A percentile compares a stretch with the other conserved stretches of the same genome.
Evolutionary conservation across 768 basidiomycete genomes (phyloP).

Genomic region (Suillus plorans): DNA sequence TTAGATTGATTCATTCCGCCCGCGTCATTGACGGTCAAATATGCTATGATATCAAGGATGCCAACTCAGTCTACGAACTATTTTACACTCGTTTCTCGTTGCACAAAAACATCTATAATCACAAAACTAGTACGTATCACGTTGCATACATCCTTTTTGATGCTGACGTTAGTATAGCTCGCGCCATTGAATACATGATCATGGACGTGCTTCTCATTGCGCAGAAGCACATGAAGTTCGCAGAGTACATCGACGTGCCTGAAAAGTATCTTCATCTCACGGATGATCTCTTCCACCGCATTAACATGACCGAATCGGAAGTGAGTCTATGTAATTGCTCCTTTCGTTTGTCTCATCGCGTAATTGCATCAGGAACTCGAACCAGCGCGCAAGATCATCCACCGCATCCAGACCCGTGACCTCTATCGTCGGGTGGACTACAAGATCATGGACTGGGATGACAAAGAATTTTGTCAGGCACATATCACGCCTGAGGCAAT

Average conservation of each 20-base stretch:
- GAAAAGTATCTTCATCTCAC: slow-evolving; percentile 63
- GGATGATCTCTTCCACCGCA: slow-evolving; percentile 61
- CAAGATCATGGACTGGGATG: slow-evolving; percentile 44
- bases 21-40: slow-evolving; percentile 75
- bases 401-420: slow-evolving; percentile 60
- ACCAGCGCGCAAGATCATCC: slow-evolving; percentile 57
- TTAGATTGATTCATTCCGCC: slow-evolving; percentile 70
- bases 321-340: slow-evolving; percentile 10
- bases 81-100: slow-evolving; percentile 73
- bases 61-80: slow-evolving; percentile 71
- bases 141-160: not conserved
- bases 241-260: slow-evolving; percentile 54
- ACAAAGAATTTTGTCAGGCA: slow-evolving; percentile 24
- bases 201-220: slow-evolving; percentile 73
- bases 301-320: slow-evolving; percentile 50
- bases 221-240: slow-evolving; percentile 62
- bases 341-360: too few relatives aligned
- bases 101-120: slow-evolving; percentile 83
- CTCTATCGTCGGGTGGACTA: slow-evolving; percentile 72
- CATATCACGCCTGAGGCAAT: slow-evolving; percentile 42
- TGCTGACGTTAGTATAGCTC: slow-evolving; percentile 41
- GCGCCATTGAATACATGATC: slow-evolving; percentile 83
- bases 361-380: slow-evolving; percentile 50
- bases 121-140: slow-evolving; percentile 60
- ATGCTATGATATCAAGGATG: slow-evolving; percentile 81